Evolutionary conservation across 129 eudicot species (phyloP).

Genomic region (Tagetes erecta): DNA sequence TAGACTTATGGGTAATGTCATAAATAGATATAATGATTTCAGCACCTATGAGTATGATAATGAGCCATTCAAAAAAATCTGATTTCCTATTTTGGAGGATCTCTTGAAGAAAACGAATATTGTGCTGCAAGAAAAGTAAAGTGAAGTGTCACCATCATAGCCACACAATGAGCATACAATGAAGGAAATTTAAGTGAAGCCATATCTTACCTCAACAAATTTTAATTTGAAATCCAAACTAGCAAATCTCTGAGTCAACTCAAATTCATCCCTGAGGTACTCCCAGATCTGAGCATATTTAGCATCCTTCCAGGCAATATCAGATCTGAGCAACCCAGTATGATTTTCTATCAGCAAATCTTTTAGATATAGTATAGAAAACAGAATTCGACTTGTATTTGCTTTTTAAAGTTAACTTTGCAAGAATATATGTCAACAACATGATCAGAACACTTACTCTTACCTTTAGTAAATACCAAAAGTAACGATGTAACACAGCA

Average conservation of each 20-base stretch:
- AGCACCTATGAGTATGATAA: conserved; percentile 73
- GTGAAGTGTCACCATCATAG: conserved; percentile 23
- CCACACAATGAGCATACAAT: conserved; percentile 12
- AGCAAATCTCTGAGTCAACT: conserved; percentile 94
- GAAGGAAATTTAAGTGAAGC: conserved; percentile 4
- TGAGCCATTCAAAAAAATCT: conserved; percentile 88
- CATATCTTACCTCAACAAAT: conserved; percentile 74
- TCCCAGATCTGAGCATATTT: conserved; percentile 98
- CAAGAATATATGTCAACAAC: conserved; percentile 8
- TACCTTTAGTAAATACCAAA: not conserved
- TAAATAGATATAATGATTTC: conserved; percentile 85
- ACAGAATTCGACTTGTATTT: not conserved
- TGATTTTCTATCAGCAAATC: conserved; percentile 23
- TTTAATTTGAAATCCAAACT: conserved; percentile 91
- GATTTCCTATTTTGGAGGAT: conserved; percentile 92
- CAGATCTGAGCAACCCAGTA: conserved; percentile 53
- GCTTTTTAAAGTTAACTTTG: conserved; percentile 5
- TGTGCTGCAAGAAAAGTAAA: conserved; percentile 62
- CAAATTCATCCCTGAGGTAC: conserved; percentile 91
- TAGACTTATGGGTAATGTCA: conserved; percentile 75
- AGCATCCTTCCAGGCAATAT: conserved; percentile 96
- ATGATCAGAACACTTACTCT: not conserved
- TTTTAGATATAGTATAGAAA: not conserved
- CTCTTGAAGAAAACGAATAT: conserved; percentile 91
- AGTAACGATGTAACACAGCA: not conserved